Percentiles rank a stretch among this genome's conserved stretches.
Evolutionary conservation across 306 rosid genomes (phyloP).

Genomic region (Cicer bijugum): DNA sequence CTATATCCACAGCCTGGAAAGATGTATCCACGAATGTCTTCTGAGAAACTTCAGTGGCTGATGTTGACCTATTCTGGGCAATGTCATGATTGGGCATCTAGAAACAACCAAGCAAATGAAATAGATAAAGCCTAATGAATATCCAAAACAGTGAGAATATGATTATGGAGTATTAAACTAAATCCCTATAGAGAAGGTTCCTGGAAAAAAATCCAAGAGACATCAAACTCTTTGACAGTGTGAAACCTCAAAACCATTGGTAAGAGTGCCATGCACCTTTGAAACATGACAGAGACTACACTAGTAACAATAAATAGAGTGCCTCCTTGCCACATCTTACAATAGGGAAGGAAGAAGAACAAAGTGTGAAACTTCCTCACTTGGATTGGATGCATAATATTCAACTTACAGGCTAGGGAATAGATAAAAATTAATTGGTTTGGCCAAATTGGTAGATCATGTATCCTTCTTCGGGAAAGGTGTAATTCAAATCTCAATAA

Average conservation of each 20-base stretch:
- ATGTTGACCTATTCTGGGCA: slow-evolving; percentile 62
- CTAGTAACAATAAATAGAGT: slow-evolving; percentile 13
- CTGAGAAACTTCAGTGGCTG: slow-evolving; percentile 63
- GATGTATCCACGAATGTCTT: slow-evolving; percentile 56
- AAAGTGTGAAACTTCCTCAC: slow-evolving; percentile 11
- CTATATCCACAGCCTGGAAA: slow-evolving; percentile 64
- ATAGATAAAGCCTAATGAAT: slow-evolving; percentile 37
- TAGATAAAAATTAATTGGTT: not conserved
- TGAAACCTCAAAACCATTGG: slow-evolving; percentile 18
- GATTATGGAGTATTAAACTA: slow-evolving; percentile 18
- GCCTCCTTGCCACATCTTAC: slow-evolving; percentile 8
- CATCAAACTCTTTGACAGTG: slow-evolving; percentile 20
- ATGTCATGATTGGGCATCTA: slow-evolving; percentile 56
- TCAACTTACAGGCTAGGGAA: not conserved
- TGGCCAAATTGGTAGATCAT: slow-evolving; percentile 3
- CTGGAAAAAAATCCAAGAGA: not conserved
- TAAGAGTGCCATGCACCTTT: slow-evolving; percentile 10
- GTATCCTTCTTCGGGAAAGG: not conserved
- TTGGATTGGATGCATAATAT: slow-evolving; percentile 22
- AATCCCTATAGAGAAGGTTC: slow-evolving; percentile 18
- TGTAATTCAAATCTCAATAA: slow-evolving; percentile 28
- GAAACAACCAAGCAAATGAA: slow-evolving; percentile 42
- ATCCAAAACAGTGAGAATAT: slow-evolving; percentile 30
- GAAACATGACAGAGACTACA: slow-evolving; percentile 24
- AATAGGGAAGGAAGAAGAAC: slow-evolving; percentile 28